Base-by-base conservation (phyloP, 78 protist genomes). In the Dictyostelium intermedium region DNA sequence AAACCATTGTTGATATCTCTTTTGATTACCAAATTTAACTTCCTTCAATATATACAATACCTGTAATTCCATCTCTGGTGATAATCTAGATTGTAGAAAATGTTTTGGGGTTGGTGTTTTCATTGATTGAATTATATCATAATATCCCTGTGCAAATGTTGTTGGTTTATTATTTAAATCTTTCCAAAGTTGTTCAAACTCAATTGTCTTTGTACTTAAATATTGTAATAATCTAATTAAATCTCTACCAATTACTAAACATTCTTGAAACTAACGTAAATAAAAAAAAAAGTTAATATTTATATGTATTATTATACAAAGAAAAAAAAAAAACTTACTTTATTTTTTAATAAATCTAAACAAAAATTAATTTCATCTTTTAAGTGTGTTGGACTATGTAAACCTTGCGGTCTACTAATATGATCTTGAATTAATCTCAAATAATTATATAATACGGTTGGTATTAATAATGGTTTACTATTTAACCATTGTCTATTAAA, bases 1-100 rank as follows among this genome's bases (percentile, higher is more conserved):
- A 35, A 96, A 96, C 98, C 98, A 96, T 56, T 60, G 87, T 66
- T 96, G 98, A 73, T 96, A 95, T 30, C 97, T 78, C 74, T 89
- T 96, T 87, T 96, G 98, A 37, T 79, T 82, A 70, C 98, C 98
- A 83, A 96, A 76, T 39, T 70, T 70, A 47, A 96, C 97, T 20
- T 96, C 83, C 50, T 84, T 79, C n/a, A 96, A 41, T 16, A 96
- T 83, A 50, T 77, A 95, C 16, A 76, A 41, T 73, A 96, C 56
- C 50, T 96, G 98, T n/a, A 32, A 53, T 25, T 96, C 97, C 92
- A 96, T 96, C 73, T 84, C 92, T 25, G 96, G 96, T 61, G 95
- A 79, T 34, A 83, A 53, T 56, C 95, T 34, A 4, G 60, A 83
- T 37, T 92, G 97, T 45, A 96, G 69, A 32, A 69, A 95, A 25